phyloP scores from a whole-genome alignment of 306 rosid species.

The Trifolium pratense region DNA sequence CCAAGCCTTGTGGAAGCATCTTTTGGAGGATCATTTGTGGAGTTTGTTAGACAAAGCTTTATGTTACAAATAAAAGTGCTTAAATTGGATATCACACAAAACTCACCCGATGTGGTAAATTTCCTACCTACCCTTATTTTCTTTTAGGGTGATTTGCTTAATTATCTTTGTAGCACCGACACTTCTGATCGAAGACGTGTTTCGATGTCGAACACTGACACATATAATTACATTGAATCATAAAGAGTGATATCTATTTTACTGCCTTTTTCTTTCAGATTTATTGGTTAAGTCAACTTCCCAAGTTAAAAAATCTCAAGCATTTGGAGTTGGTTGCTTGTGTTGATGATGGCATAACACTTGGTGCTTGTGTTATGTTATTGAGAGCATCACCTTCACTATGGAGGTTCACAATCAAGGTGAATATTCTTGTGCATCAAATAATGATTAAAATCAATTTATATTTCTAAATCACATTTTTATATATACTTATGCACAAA shows the following conservation, averaged over 20 bases:
- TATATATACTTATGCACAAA: too few relatives aligned
- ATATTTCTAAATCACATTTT: too few relatives aligned
- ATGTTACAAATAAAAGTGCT: constrained; percentile 43
- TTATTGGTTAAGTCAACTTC: constrained; percentile 38
- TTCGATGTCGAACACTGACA: too few relatives aligned
- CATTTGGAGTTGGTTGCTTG: constrained; percentile 43
- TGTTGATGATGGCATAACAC: constrained; percentile 38
- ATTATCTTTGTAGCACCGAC: not conserved
- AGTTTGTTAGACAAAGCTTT: constrained; percentile 35
- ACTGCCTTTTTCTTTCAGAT: constrained; percentile 34
- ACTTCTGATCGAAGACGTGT: too few relatives aligned
- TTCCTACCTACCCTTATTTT: not conserved
- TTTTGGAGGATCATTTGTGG: constrained; percentile 44
- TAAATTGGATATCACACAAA: constrained; percentile 46
- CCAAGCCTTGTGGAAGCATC: constrained; percentile 47
- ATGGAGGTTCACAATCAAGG: constrained; percentile 46
- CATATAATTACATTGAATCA: too few relatives aligned
- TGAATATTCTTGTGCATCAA: constrained; percentile 34
- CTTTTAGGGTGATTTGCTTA: not conserved
- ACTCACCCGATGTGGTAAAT: constrained; percentile 36
- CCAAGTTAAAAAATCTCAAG: constrained; percentile 37
- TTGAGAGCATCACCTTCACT: constrained; percentile 46
- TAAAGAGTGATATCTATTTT: not conserved
- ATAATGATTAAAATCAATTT: too few relatives aligned
- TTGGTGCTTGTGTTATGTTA: constrained; percentile 30